Base-by-base conservation (phyloP, 1,284 basidiomycete genomes). In the Boletus holoroseus region DNA sequence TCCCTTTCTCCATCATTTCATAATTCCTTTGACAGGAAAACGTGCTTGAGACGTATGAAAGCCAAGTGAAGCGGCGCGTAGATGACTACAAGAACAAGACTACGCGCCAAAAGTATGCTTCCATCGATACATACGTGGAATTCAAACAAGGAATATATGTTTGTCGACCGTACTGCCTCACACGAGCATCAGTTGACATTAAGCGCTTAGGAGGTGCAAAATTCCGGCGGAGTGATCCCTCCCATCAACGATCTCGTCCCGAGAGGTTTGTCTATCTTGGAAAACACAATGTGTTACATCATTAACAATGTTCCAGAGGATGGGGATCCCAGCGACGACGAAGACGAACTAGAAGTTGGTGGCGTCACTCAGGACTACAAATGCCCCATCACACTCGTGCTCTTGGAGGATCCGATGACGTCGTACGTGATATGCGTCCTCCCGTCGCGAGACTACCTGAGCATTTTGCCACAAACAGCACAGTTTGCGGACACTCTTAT, bases 291-390 rank as follows among this genome's bases (percentile, higher is more conserved):
- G 41, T 16, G 2, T 18, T 20, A 7, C 12, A 12, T 22, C 7
- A 15, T n/a, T 54, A 27, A 59, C 34, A 16, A 47, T 41, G 44
- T 38, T 45, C 18, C 50, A 85, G 87, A 89, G 75, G 75, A 79
- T 31, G 88, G 82, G 12, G 88, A 91, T 60, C 80, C 77, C 31
- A 87, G 82, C 51, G 85, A 87, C 47, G 84, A 86, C 41, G 85
- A 86, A 43, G 87, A 91, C 34, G 87, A 91, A 8, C 69, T 94
- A 20, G 83, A 90, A 67, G 73, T 92, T 40, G 92, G 91, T 42
- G 90, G 89, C 43, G 76, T 83, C 20, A 87, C 83, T 7, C 88
- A 91, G 62, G 83, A 82, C 57, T 90, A 82, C 73, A 85, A 80
- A 48, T 94, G 91, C 57, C 90, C 91, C 2, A 71, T 94, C 46